Evolutionary conservation across 2,329 filamentous ascomycete genomes (phyloP), one percentile per base, ranked within the genome.

Genomic region (Fusarium tjaetaba): DNA sequence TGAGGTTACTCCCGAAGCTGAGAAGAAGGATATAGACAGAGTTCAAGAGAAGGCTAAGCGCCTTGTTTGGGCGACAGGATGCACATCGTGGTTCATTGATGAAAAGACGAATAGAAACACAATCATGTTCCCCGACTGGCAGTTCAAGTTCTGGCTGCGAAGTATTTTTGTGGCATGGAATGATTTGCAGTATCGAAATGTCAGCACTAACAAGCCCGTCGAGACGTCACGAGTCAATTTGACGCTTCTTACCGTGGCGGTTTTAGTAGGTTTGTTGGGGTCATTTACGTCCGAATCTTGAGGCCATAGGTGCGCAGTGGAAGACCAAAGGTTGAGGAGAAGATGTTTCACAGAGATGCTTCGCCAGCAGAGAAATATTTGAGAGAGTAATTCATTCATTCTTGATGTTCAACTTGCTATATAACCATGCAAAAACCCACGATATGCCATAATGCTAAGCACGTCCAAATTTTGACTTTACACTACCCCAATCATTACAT

Each of bases 111-210:
- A 83, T 1, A 79, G 84, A 52, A 89, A 88, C 65, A 86, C 84
- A 0, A 85, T 85, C 73, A 86, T 88, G 81, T 88, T 87, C 70
- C 86, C 86, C 0, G 85, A 87, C 53, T 88, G 84, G 81, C 85
- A 88, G 74, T 87, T 83, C 62, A 78, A 80, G 58, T 87, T 83
- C 66, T 88, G 86, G 85, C 60, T 83, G 24, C 76, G 86, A 20
- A 87, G 84, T 60, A 72, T 88, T 3, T 87, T 87, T 60, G 79
- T 84, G 45, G 76, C 77, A 4, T 82, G 77, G 75, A 65, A 70
- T 4, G 84, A 86, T 48, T 83, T 86, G 63, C 42, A 71, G 20
- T 76, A 76, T 24, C 60, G 61, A 1, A 55, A 14, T 2, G 48
- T 68, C 5, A 28, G 38, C 8, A 32, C 36, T 14, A 62, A 67